phyloP scores from a whole-genome alignment of 345 rosid genomes.

The Turritis glabra region DNA sequence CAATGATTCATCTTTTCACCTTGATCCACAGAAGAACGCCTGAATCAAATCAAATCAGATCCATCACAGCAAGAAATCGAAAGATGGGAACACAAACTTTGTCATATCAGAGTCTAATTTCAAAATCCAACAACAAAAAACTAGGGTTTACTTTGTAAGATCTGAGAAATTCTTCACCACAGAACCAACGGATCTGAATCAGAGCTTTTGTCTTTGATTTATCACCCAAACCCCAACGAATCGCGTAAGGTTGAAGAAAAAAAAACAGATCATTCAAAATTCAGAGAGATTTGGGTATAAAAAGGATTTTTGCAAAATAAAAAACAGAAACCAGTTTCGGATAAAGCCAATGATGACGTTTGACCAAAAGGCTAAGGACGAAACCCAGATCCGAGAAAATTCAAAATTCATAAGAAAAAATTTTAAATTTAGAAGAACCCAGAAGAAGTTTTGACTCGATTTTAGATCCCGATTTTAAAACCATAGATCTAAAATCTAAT shows the following conservation, averaged over 20 bases:
- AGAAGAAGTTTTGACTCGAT: background rate
- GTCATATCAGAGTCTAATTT: background rate
- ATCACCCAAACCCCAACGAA: background rate
- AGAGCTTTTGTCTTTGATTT: background rate
- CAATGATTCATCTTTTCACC: constrained; percentile 66
- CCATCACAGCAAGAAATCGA: background rate
- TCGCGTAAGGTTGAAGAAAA: background rate
- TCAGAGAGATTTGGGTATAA: background rate
- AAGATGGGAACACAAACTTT: background rate
- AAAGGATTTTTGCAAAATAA: background rate
- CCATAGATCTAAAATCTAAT: constrained; percentile 31
- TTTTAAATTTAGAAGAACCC: background rate
- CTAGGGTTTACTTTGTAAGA: constrained; percentile 18
- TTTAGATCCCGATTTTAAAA: no score
- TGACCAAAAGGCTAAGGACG: constrained; percentile 12
- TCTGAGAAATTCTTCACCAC: background rate
- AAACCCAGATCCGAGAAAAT: constrained; percentile 20
- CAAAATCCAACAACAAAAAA: background rate
- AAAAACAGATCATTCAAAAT: constrained; percentile 2
- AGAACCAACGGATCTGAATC: constrained; percentile 2
- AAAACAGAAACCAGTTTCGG: background rate
- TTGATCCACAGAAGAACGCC: constrained; percentile 57
- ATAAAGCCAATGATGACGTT: constrained; percentile 18
- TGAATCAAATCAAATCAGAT: constrained; percentile 17
- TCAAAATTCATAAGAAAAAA: background rate